These are phyloP conservation scores for Isoetes engelmannii DNA, from an alignment of 83 land plant genomes.

Conservation along the genomic window DNA sequence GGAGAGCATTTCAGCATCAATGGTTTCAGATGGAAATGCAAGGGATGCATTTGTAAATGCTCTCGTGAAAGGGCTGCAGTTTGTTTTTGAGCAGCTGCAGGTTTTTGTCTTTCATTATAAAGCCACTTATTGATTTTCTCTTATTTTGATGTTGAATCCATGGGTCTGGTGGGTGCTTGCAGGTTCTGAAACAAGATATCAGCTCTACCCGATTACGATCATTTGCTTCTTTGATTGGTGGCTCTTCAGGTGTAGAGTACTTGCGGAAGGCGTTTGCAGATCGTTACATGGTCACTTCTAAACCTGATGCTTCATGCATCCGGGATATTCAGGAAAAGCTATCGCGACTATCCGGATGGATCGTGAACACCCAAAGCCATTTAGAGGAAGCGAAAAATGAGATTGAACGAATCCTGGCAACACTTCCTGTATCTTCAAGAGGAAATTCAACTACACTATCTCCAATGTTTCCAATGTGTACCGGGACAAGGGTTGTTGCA, in stretches of 20 bases:
- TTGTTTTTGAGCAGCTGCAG: constrained; percentile 73
- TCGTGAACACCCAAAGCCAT: constrained; percentile 24
- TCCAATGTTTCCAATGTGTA: constrained; percentile 51
- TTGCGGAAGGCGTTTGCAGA: constrained; percentile 67
- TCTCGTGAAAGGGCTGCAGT: constrained; percentile 71
- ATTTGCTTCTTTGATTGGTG: constrained; percentile 65
- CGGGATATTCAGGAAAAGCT: constrained; percentile 15
- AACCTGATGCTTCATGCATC: constrained; percentile 3
- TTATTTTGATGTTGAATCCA: background rate
- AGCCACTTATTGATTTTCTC: background rate
- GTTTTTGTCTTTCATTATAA: constrained; percentile 22
- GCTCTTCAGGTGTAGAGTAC: constrained; percentile 73
- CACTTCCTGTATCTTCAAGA: constrained; percentile 11
- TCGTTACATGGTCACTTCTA: constrained; percentile 41
- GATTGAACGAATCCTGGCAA: constrained; percentile 37
- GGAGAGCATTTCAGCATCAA: constrained; percentile 44
- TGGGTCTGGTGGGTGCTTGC: background rate
- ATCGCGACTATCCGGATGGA: constrained; percentile 55
- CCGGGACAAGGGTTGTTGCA: constrained; percentile 41
- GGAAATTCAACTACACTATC: constrained; percentile 30
- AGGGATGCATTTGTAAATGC: constrained; percentile 41
- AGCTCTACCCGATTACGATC: constrained; percentile 63
- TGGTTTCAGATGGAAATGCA: constrained; percentile 22
- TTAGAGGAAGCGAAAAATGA: constrained; percentile 56
- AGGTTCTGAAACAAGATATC: constrained; percentile 76